These are phyloP conservation scores for Blastobotrys raffinosifermentans DNA, from an alignment of 1,139 yeast species.

Conservation along the genomic window DNA sequence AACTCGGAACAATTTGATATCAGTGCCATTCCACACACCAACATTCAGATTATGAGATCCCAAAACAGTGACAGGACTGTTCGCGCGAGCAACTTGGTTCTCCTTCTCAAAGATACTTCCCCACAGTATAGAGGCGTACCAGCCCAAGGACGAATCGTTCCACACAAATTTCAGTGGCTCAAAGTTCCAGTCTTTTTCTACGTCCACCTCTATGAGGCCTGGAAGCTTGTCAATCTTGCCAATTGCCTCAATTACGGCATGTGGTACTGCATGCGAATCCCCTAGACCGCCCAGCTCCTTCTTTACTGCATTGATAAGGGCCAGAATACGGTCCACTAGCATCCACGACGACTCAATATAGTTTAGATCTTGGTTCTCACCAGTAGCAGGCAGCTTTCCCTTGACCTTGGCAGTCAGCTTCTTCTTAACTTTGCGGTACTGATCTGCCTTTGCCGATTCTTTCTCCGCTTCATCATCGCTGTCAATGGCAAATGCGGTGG, in stretches of 20 bases:
- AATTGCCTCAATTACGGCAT: conserved; percentile 23
- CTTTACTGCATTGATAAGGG: conserved; percentile 13
- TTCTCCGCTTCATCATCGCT: conserved; percentile 3
- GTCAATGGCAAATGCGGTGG: not conserved
- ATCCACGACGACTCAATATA: conserved; percentile 8
- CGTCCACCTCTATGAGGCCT: conserved; percentile 17
- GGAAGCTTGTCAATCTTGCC: conserved; percentile 17
- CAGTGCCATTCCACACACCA: conserved; percentile 57
- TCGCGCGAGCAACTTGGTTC: conserved; percentile 22
- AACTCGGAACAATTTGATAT: conserved; percentile 54
- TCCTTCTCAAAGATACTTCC: conserved; percentile 51
- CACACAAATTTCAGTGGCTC: conserved; percentile 54
- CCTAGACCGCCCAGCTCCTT: not conserved
- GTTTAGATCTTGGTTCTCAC: not conserved
- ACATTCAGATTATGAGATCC: conserved; percentile 18
- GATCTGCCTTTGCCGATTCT: not conserved
- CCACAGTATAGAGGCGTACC: conserved; percentile 72
- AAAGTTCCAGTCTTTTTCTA: conserved; percentile 25
- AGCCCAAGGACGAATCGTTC: conserved; percentile 61
- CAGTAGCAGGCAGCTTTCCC: conserved; percentile 41
- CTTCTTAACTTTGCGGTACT: conserved; percentile 35
- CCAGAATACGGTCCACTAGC: conserved; percentile 14
- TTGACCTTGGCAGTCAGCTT: conserved; percentile 60
- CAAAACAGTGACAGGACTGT: conserved; percentile 13
- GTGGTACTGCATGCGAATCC: conserved; percentile 20